phyloP scores from a whole-genome alignment of 345 rosid genomes.

The Hibiscus mutabilis region DNA sequence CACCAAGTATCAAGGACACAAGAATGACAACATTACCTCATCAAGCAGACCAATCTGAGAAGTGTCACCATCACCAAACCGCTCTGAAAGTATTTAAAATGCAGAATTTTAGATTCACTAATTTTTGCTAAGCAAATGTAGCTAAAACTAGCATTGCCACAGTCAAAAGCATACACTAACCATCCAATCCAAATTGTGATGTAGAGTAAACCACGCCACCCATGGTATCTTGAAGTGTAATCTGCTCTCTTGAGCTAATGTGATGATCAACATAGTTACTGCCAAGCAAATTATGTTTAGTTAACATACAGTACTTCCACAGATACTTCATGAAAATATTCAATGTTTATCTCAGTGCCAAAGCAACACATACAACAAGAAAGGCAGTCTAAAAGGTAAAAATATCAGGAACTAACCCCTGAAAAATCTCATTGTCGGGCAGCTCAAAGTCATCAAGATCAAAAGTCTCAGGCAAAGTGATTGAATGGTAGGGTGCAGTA shows the following conservation, averaged over 20 bases:
- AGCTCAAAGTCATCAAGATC: constrained; percentile 99
- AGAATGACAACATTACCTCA: constrained; percentile 51
- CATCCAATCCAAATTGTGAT: constrained; percentile 96
- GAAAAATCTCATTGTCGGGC: constrained; percentile 88
- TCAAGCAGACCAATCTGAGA: constrained; percentile 85
- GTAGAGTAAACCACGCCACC: constrained; percentile 86
- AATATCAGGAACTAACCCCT: constrained; percentile 60
- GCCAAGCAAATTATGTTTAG: constrained; percentile 27
- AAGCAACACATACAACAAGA: constrained; percentile 6
- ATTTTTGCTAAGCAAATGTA: background rate
- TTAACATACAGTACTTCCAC: constrained; percentile 8
- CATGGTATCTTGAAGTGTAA: constrained; percentile 97
- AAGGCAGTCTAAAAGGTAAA: background rate
- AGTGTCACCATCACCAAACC: constrained; percentile 96
- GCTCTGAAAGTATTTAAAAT: constrained; percentile 48
- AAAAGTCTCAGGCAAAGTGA: constrained; percentile 98
- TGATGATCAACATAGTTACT: constrained; percentile 96
- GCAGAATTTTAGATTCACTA: background rate
- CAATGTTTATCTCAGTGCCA: background rate
- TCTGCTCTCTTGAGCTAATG: constrained; percentile 90
- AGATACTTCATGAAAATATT: background rate
- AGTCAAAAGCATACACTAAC: constrained; percentile 34
- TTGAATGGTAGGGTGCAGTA: constrained; percentile 95
- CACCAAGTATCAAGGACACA: background rate
- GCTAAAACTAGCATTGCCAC: constrained; percentile 13